phyloP scores from a whole-genome alignment of 2,329 filamentous ascomycete species.

The Ceratocystis alfenasii region DNA sequence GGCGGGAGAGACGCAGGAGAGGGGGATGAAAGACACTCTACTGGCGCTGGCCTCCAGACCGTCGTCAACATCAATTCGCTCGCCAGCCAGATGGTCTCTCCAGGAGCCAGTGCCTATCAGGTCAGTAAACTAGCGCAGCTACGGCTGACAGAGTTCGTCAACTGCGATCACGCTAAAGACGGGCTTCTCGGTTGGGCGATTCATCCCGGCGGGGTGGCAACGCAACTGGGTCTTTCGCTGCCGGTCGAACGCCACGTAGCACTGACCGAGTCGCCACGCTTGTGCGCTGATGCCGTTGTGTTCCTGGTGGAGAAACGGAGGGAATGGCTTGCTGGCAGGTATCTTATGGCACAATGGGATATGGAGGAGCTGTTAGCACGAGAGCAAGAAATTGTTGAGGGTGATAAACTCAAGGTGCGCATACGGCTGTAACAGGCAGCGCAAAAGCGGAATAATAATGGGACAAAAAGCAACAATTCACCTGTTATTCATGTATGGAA shows the following conservation, averaged over 20 bases:
- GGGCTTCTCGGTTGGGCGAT: constrained; percentile 33
- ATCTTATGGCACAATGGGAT: constrained; percentile 37
- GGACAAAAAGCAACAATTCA: neutral
- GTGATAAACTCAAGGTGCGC: constrained; percentile 24
- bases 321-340: constrained; percentile 37
- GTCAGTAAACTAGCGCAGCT: constrained; percentile 39
- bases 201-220: constrained; percentile 33
- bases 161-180: constrained; percentile 35
- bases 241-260: constrained; percentile 10
- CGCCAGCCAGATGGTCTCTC: constrained; percentile 31
- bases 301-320: constrained; percentile 34
- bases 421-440: constrained; percentile 11
- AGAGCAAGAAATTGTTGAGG: constrained; percentile 33
- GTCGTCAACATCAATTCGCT: constrained; percentile 39
- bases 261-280: constrained; percentile 31
- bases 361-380: constrained; percentile 34
- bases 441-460: too few species aligned
- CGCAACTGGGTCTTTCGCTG: constrained; percentile 26
- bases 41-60: constrained; percentile 2
- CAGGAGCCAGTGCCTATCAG: constrained; percentile 35
- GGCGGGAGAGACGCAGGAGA: constrained; percentile 24
- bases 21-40: neutral
- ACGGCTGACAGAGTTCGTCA: constrained; percentile 39
- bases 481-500: neutral
- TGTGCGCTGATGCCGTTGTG: constrained; percentile 35